These are phyloP conservation scores for Capronia americana DNA, from an alignment of 2,329 filamentous ascomycete genomes.

Conservation along the genomic window DNA sequence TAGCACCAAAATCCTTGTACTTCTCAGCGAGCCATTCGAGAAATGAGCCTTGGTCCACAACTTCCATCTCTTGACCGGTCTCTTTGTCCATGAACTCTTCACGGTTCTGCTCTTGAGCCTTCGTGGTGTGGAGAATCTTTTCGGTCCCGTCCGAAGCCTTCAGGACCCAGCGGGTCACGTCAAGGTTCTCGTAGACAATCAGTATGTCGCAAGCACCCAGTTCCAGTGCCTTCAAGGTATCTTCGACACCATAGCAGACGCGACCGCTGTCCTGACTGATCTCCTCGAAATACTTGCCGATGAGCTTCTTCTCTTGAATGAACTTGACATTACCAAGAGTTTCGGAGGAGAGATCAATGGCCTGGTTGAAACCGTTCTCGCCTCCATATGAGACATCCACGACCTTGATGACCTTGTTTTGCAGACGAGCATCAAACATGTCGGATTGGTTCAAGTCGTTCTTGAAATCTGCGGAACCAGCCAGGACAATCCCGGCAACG, in stretches of 20 bases:
- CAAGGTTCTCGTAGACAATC: slow-evolving; percentile 97
- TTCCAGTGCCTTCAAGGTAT: slow-evolving; percentile 95
- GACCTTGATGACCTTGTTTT: slow-evolving; percentile 97
- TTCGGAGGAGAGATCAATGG: slow-evolving; percentile 92
- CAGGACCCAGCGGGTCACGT: slow-evolving; percentile 88
- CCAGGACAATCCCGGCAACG: slow-evolving; percentile 91
- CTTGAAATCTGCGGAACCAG: slow-evolving; percentile 99
- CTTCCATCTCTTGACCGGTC: slow-evolving; percentile 96
- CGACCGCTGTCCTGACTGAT: slow-evolving; percentile 97
- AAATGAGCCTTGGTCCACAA: slow-evolving; percentile 85
- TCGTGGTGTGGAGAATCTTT: slow-evolving; percentile 83
- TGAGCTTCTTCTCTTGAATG: slow-evolving; percentile 99
- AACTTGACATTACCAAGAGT: slow-evolving; percentile 99
- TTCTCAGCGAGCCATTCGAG: slow-evolving; percentile 99
- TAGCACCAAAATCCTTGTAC: slow-evolving; percentile 97
- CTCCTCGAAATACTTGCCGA: slow-evolving; percentile 98
- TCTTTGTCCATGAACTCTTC: slow-evolving; percentile 93
- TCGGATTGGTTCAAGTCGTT: slow-evolving; percentile 98
- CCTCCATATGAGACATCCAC: slow-evolving; percentile 99
- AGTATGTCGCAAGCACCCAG: slow-evolving; percentile 92
- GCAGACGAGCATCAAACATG: slow-evolving; percentile 91
- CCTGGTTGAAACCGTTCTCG: slow-evolving; percentile 99
- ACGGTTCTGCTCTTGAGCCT: slow-evolving; percentile 80
- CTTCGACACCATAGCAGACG: slow-evolving; percentile 97
- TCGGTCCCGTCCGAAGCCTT: slow-evolving; percentile 78